Conservation (phyloP, 140 eudicot genomes). For the Flaveria floridana region DNA sequence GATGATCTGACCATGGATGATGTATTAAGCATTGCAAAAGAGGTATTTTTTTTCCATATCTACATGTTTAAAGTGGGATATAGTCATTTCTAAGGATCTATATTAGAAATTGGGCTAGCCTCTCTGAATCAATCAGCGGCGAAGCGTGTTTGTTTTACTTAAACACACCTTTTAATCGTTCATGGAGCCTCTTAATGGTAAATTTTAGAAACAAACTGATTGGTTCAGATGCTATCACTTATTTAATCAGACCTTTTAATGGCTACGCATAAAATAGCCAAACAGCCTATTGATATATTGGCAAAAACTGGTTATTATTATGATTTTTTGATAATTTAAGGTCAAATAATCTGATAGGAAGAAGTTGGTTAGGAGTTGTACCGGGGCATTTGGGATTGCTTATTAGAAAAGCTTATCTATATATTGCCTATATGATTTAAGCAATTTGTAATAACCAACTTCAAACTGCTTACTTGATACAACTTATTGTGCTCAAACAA, state of each 20-base stretch:
- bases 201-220: too few species aligned
- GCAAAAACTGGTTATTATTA: not conserved
- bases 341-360: not conserved
- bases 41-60: conserved; percentile 34
- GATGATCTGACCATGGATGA: conserved; percentile 61
- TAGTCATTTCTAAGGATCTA: conserved; percentile 7
- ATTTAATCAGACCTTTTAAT: too few species aligned
- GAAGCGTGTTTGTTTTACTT: too few species aligned
- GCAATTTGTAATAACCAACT: not conserved
- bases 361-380: too few species aligned
- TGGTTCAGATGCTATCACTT: too few species aligned
- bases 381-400: too few species aligned
- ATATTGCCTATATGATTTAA: not conserved
- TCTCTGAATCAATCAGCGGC: too few species aligned
- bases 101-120: not conserved
- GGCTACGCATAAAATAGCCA: too few species aligned
- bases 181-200: too few species aligned
- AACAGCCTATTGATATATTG: too few species aligned
- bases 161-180: too few species aligned
- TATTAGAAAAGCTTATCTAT: not conserved
- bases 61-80: conserved; percentile 7
- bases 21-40: conserved; percentile 52
- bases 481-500: not conserved
- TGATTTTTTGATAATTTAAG: not conserved
- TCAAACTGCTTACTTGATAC: not conserved